Percentiles rank a stretch among this genome's conserved stretches.
Evolutionary conservation across 116 monocot genomes (phyloP).

Genomic region (Thalassia testudinum): DNA sequence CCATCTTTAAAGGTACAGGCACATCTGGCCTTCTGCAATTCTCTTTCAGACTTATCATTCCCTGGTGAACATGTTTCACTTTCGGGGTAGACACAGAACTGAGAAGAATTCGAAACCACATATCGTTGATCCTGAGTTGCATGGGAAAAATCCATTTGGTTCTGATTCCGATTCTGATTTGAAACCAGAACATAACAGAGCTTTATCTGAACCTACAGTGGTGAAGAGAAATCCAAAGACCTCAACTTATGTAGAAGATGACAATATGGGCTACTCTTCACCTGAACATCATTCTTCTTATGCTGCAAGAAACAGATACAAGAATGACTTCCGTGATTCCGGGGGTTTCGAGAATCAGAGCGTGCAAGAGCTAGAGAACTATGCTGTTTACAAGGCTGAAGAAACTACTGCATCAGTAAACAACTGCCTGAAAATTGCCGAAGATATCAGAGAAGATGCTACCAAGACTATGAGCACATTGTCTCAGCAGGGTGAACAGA

Average conservation of each 20-base stretch:
- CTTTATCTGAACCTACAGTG: conserved; percentile 15
- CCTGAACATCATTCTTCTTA: neutral
- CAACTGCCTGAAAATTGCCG: conserved; percentile 48
- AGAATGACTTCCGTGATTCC: conserved; percentile 34
- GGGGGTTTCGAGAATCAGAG: conserved; percentile 58
- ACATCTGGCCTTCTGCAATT: too few species aligned
- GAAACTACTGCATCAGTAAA: conserved; percentile 56
- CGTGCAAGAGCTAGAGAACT: conserved; percentile 55
- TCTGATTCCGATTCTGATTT: conserved; percentile 34
- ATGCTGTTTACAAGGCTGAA: conserved; percentile 55
- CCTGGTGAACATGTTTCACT: too few species aligned
- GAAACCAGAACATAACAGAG: conserved; percentile 10
- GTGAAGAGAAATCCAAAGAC: neutral
- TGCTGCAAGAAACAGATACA: conserved; percentile 29
- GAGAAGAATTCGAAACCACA: too few species aligned
- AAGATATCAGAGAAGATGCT: conserved; percentile 53
- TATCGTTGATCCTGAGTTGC: too few species aligned
- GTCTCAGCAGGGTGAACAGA: conserved; percentile 70
- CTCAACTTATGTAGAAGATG: neutral
- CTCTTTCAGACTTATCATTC: too few species aligned
- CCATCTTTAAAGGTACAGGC: too few species aligned
- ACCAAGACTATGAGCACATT: conserved; percentile 37
- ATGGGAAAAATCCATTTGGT: conserved; percentile 35
- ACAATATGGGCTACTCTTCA: neutral
- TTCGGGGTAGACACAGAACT: too few species aligned